Percentiles rank a stretch among this genome's conserved stretches.
Conservation (phyloP, 2,329 filamentous ascomycete species). For the Tolypocladium album region DNA sequence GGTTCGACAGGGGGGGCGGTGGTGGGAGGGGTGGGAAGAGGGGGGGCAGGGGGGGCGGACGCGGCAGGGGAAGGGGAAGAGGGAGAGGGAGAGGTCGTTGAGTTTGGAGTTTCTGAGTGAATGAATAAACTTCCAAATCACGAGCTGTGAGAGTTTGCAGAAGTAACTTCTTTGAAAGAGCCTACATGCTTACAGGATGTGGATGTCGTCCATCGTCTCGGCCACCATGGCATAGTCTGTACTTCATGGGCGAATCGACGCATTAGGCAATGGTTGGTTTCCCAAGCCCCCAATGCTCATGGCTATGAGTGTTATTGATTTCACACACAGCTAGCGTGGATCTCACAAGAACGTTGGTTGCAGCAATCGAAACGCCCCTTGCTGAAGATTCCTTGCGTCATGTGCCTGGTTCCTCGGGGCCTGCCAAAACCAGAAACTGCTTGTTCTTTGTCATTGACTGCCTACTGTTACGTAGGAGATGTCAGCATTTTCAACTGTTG, state of each 20-base stretch:
- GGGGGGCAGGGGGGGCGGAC: conserved; percentile 30
- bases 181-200: too few species aligned
- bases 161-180: background rate
- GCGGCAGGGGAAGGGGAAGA: conserved; percentile 20
- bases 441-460: background rate
- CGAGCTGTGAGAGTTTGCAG: background rate
- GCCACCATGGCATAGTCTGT: background rate
- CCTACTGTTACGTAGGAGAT: too few species aligned
- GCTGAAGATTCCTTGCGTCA: background rate
- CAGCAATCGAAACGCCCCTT: background rate
- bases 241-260: background rate
- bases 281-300: background rate
- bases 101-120: background rate
- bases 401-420: background rate
- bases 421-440: background rate
- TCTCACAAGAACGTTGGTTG: background rate
- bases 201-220: background rate
- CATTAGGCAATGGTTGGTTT: background rate
- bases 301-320: too few species aligned
- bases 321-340: background rate
- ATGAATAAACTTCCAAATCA: background rate
- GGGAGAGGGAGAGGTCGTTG: conserved; percentile 11
- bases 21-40: conserved; percentile 28
- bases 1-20: conserved; percentile 32
- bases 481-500: background rate